Percentiles rank a stretch among this genome's conserved stretches.
Evolutionary conservation across 1,284 basidiomycete species (phyloP).

Genomic region (Fomitopsis palustris): DNA sequence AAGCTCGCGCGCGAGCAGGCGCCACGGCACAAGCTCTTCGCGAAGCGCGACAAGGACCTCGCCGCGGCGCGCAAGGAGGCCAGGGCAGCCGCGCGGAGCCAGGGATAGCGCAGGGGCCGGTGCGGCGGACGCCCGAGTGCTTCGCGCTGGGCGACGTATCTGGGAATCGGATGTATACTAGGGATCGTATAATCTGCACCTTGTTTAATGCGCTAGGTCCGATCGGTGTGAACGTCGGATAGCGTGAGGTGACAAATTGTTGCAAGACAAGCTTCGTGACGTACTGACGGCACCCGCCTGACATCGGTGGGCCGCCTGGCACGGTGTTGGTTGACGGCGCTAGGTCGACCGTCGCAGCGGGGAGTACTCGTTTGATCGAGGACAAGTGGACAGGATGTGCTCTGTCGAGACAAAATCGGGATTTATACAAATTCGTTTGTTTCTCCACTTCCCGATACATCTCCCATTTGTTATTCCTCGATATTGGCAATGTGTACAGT

Average conservation of each 20-base stretch:
- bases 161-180: neutral
- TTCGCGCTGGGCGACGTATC: neutral
- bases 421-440: neutral
- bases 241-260: neutral
- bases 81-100: conserved; percentile 19
- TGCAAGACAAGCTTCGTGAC: neutral
- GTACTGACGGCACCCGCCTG: neutral
- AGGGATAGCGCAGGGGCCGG: neutral
- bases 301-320: neutral
- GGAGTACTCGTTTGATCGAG: neutral
- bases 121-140: neutral
- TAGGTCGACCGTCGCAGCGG: neutral
- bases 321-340: neutral
- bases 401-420: neutral
- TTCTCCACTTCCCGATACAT: conserved; percentile 1
- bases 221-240: neutral
- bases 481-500: neutral
- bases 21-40: conserved; percentile 76
- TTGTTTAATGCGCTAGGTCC: conserved; percentile 2
- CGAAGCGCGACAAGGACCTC: conserved; percentile 73
- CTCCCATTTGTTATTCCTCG: conserved; percentile 1
- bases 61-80: conserved; percentile 56
- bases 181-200: neutral
- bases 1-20: conserved; percentile 69
- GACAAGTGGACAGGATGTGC: neutral